Evolutionary conservation across 1,139 yeast genomes (phyloP).

Genomic region (Pichia sp.): DNA sequence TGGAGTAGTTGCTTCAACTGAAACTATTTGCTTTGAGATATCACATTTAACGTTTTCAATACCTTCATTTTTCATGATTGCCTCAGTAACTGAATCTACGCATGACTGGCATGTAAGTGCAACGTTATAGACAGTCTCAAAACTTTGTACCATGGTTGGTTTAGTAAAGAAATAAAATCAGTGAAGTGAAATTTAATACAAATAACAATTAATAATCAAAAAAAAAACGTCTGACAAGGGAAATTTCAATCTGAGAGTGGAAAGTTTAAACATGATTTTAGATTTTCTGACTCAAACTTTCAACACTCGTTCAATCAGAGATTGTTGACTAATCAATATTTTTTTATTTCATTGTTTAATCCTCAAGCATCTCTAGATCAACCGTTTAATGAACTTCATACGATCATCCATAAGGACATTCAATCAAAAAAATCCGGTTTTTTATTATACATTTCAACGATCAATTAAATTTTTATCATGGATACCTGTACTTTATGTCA

Average conservation of each 20-base stretch:
- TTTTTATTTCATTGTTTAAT: too few relatives aligned
- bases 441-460: slow-evolving; percentile 23
- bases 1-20: slow-evolving; percentile 57
- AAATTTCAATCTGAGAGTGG: not conserved
- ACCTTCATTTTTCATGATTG: slow-evolving; percentile 43
- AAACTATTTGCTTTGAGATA: slow-evolving; percentile 49
- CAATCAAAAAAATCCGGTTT: slow-evolving; percentile 3
- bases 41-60: slow-evolving; percentile 47
- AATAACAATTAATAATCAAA: not conserved
- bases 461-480: slow-evolving; percentile 40
- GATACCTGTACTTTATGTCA: slow-evolving; percentile 72
- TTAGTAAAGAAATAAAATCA: not conserved
- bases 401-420: not conserved
- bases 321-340: too few relatives aligned
- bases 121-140: slow-evolving; percentile 66
- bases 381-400: slow-evolving; percentile 2
- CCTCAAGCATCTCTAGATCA: too few relatives aligned
- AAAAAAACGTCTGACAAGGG: not conserved
- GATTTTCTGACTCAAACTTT: not conserved
- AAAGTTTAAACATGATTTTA: not conserved
- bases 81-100: slow-evolving; percentile 51
- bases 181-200: too few relatives aligned
- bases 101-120: slow-evolving; percentile 72
- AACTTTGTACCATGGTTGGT: slow-evolving; percentile 1
- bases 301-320: not conserved